Evolutionary conservation across 148 eudicot genomes (phyloP).

Genomic region (Limonium bicolor): DNA sequence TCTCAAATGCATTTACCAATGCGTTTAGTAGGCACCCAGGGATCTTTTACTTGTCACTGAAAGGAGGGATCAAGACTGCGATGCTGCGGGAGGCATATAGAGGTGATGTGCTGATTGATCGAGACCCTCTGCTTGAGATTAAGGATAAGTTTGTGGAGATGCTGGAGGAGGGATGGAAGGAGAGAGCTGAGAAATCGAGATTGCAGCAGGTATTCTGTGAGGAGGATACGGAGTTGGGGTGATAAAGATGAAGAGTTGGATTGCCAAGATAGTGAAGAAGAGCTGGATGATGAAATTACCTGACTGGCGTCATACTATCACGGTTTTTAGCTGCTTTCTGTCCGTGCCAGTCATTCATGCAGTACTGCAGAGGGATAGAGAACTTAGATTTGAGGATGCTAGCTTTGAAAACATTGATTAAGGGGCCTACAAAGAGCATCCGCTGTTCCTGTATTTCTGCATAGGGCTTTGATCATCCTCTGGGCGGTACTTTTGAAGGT

Average conservation of each 20-base stretch:
- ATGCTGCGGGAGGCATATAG: slow-evolving; percentile 81
- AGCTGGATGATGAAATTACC: slow-evolving; percentile 3
- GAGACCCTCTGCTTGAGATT: slow-evolving; percentile 61
- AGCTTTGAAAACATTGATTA: no score
- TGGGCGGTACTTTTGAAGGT: no score
- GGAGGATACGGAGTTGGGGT: slow-evolving; percentile 37
- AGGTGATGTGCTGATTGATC: slow-evolving; percentile 51
- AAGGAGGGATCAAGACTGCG: slow-evolving; percentile 83
- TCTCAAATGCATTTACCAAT: slow-evolving; percentile 66
- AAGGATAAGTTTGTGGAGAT: slow-evolving; percentile 64
- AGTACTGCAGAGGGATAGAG: no score
- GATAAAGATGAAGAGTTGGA: slow-evolving; percentile 3
- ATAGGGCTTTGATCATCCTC: no score
- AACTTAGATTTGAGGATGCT: slow-evolving; percentile 2
- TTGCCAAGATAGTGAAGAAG: slow-evolving; percentile 7
- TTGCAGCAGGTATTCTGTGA: slow-evolving; percentile 22
- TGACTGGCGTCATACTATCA: neutral
- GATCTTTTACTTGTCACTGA: slow-evolving; percentile 68
- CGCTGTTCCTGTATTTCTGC: no score
- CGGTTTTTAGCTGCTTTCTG: neutral
- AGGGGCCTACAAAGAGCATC: no score
- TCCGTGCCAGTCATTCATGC: neutral
- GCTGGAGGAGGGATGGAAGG: slow-evolving; percentile 59
- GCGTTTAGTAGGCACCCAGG: slow-evolving; percentile 87
- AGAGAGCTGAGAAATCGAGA: slow-evolving; percentile 35